Evolutionary conservation across 2,329 filamentous ascomycete species (phyloP), one percentile per base, ranked within the genome.

Genomic region (Colletotrichum cereale): DNA sequence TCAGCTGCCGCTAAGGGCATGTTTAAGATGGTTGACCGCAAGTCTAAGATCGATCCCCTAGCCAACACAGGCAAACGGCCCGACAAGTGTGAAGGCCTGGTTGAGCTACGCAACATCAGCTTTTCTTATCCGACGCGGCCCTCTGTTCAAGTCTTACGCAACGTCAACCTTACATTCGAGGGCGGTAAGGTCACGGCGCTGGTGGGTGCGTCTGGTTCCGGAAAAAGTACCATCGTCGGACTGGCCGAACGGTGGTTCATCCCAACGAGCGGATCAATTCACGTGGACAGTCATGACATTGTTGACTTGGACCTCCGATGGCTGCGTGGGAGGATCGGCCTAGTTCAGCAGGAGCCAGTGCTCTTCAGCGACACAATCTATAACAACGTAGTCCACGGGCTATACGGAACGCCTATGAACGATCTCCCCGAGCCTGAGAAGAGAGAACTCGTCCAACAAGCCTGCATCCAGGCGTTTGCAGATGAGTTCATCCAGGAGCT

Each of bases 211-310:
- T 89, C 87, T 2, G 88, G 88, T 11, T 53, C 50, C 18, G 50
- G 50, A 53, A 53, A 53, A 12, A 53, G 26, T 34, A 53, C 50
- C n/a, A 79, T 90, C 38, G 86, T 88, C 2, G 85, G 84, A 5
- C 80, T 91, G 2, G 77, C 89, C 1, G 85, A 87, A 48, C 82
- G 90, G 40, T 84, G 91, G 50, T 91, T 92, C 73, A 86, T 90
- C 62, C 86, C 88, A 0, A 82, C 82, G 0, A 71, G 71, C 0
- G 79, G 80, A 0, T 29, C 47, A 12, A 76, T 81, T 42, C 71
- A 65, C 31, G 65, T 81, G 1, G 79, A 78, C 31, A 78, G 77
- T 3, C 60, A 72, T 5, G 60, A 72, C 5, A 71, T 81, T 10
- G 58, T 75, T 3, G 70, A 73, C 2, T 71, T 78, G 11, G 78